Evolutionary conservation across 2,329 filamentous ascomycete species (phyloP).

Genomic region (Aspergillus spinulosporus): DNA sequence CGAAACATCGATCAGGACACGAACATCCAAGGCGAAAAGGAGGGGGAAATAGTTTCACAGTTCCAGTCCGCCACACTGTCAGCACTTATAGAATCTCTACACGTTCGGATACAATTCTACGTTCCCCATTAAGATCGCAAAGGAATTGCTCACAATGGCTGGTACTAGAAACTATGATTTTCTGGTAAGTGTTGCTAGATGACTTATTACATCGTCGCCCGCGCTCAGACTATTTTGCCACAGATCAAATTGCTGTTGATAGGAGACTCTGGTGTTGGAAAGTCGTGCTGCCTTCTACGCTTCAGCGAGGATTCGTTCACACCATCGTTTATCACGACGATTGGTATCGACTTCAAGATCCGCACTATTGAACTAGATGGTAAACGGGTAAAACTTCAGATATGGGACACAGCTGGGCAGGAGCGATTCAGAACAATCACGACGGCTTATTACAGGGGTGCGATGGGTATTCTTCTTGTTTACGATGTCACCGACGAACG

Average conservation of each 20-base stretch:
- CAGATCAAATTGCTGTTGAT: slow-evolving; percentile 97
- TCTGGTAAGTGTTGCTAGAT: slow-evolving; percentile 64
- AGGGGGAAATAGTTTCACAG: slow-evolving; percentile 7
- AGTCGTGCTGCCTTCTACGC: slow-evolving; percentile 93
- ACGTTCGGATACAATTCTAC: not conserved
- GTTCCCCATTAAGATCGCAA: not conserved
- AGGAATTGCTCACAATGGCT: slow-evolving; percentile 64
- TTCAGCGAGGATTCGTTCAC: slow-evolving; percentile 98
- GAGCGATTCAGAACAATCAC: slow-evolving; percentile 99
- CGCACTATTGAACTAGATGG: slow-evolving; percentile 98
- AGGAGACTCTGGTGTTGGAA: slow-evolving; percentile 93
- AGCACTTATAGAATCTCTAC: not conserved
- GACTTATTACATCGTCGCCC: slow-evolving; percentile 4
- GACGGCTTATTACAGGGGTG: slow-evolving; percentile 95
- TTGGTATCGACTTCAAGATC: slow-evolving; percentile 99
- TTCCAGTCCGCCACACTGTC: slow-evolving; percentile 3
- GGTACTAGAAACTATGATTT: slow-evolving; percentile 99
- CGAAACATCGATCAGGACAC: not conserved
- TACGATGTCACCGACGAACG: slow-evolving; percentile 98
- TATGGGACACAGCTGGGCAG: slow-evolving; percentile 98
- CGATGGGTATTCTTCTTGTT: slow-evolving; percentile 96
- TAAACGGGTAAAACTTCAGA: slow-evolving; percentile 98
- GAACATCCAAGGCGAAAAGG: not conserved
- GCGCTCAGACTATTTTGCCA: slow-evolving; percentile 24
- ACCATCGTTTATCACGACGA: slow-evolving; percentile 96